Evolutionary conservation across 2,329 filamentous ascomycete species (phyloP).

Genomic region (Colletotrichum theobromicola): DNA sequence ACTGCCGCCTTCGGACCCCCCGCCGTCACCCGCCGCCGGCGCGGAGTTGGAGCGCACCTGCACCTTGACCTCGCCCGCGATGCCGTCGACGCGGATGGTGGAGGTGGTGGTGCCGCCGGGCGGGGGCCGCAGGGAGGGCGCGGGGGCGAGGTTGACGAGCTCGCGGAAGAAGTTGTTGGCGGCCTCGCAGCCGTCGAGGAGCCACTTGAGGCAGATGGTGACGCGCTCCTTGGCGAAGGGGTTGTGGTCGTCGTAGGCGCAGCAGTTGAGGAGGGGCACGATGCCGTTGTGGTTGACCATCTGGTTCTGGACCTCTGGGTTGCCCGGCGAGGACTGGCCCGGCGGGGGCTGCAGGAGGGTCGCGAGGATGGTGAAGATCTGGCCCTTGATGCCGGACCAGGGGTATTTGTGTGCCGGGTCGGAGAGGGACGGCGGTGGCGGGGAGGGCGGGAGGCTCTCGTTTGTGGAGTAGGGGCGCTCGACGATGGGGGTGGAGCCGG

Average conservation of each 20-base stretch:
- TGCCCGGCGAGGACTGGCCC: conserved; percentile 64
- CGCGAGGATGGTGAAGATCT: conserved; percentile 89
- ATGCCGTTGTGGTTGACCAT: conserved; percentile 86
- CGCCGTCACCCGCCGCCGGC: conserved; percentile 10
- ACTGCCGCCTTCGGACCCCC: conserved; percentile 3
- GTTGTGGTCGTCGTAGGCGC: conserved; percentile 89
- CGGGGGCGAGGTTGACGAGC: conserved; percentile 54
- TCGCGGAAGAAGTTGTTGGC: conserved; percentile 75
- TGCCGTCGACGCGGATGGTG: conserved; percentile 59
- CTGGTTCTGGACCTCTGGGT: conserved; percentile 83
- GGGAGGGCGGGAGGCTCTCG: conserved; percentile 41
- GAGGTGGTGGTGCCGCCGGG: conserved; percentile 41
- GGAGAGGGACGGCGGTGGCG: conserved; percentile 56
- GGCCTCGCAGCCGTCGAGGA: conserved; percentile 75
- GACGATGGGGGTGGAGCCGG: conserved; percentile 44
- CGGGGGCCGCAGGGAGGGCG: conserved; percentile 40
- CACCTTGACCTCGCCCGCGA: conserved; percentile 61
- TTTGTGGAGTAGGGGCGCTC: conserved; percentile 66
- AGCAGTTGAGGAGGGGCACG: conserved; percentile 87
- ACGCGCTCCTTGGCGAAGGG: conserved; percentile 93
- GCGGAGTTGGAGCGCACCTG: conserved; percentile 44
- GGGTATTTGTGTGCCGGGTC: conserved; percentile 68
- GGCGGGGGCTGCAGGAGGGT: conserved; percentile 85
- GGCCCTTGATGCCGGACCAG: conserved; percentile 83
- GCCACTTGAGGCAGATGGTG: conserved; percentile 85